Evolutionary conservation across 225 moss, liverwort and hornwort genomes (phyloP).

Genomic region (Antitrichia curtipendula): DNA sequence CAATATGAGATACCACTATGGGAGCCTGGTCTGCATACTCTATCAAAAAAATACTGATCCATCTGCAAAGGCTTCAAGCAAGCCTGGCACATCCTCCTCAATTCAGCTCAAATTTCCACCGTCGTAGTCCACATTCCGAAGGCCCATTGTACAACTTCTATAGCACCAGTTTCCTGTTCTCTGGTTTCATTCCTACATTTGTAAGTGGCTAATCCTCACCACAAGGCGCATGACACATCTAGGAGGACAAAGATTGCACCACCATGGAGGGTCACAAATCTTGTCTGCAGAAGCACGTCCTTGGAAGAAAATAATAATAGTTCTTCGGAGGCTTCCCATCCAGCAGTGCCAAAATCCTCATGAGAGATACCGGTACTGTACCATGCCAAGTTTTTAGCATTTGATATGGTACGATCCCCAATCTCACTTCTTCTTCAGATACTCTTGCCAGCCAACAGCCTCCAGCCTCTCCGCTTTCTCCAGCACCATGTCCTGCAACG

Average conservation of each 20-base stretch:
- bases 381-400: not conserved
- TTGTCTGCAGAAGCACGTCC: conserved; percentile 5
- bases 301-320: not conserved
- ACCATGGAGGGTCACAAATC: not conserved
- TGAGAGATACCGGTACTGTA: not conserved
- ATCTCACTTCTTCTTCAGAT: conserved; percentile 22
- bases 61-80: not conserved
- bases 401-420: not conserved
- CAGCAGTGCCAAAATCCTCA: not conserved
- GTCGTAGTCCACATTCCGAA: not conserved
- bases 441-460: conserved; percentile 59
- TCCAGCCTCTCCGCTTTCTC: conserved; percentile 69
- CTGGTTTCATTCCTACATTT: not conserved
- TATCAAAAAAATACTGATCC: not conserved
- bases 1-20: not conserved
- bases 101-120: not conserved
- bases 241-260: not conserved
- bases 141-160: not conserved
- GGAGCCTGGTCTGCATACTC: not conserved
- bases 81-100: not conserved
- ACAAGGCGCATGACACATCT: not conserved
- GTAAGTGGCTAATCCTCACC: not conserved
- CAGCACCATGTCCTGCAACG: conserved; percentile 62
- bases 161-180: not conserved
- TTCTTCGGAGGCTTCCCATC: not conserved